Percentiles rank a stretch among this genome's conserved stretches.
Conservation (phyloP, 2,329 filamentous ascomycete genomes). For the Bimuria novae-zelandiae region DNA sequence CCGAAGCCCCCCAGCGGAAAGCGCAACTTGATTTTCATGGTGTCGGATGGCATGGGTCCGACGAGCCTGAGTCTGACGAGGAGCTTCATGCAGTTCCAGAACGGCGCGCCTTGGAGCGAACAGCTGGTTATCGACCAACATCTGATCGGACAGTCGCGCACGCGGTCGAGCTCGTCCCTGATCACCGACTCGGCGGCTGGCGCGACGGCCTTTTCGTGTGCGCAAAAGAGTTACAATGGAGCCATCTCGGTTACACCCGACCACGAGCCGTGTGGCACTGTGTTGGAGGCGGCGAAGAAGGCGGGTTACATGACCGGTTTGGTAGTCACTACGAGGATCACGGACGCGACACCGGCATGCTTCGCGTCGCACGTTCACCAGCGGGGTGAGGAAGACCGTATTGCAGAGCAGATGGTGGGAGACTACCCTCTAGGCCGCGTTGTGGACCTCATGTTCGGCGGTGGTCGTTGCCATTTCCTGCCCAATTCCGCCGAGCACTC, state of each 20-base stretch:
- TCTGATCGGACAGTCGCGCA: constrained; percentile 87
- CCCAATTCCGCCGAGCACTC: constrained; percentile 80
- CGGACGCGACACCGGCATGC: constrained; percentile 93
- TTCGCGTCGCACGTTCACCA: constrained; percentile 87
- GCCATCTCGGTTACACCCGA: constrained; percentile 90
- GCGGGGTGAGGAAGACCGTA: constrained; percentile 82
- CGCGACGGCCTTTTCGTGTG: constrained; percentile 94
- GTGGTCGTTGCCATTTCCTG: constrained; percentile 90
- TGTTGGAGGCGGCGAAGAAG: constrained; percentile 88
- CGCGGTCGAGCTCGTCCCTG: constrained; percentile 79
- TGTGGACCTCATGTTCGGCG: constrained; percentile 91
- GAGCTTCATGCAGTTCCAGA: constrained; percentile 78
- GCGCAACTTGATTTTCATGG: constrained; percentile 97
- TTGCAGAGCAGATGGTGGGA: constrained; percentile 90
- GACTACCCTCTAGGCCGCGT: constrained; percentile 83
- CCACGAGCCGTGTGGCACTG: constrained; percentile 85
- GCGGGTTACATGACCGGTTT: constrained; percentile 91
- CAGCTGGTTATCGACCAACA: constrained; percentile 82
- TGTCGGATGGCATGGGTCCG: constrained; percentile 97
- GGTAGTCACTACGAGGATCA: constrained; percentile 92
- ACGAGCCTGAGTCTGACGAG: constrained; percentile 86
- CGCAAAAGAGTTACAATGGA: constrained; percentile 92
- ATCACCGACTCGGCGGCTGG: constrained; percentile 97
- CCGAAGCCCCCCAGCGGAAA: constrained; percentile 63
- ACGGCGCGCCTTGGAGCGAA: constrained; percentile 74